Base-by-base conservation (phyloP, 2,329 filamentous ascomycete species). In the Aureobasidium sp. region DNA sequence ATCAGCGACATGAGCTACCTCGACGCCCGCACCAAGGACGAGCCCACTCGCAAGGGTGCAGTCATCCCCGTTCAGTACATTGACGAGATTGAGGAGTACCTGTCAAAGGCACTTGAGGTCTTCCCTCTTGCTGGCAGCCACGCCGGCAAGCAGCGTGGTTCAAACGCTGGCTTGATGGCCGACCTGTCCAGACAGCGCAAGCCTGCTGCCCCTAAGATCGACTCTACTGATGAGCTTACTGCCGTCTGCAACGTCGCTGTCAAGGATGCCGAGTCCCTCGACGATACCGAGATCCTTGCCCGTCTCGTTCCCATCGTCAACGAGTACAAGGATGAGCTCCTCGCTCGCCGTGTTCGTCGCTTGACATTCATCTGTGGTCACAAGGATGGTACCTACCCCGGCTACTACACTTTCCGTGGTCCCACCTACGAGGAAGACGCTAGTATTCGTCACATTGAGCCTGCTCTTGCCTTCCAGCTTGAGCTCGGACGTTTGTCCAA, bases 391-490 rank as follows among this genome's bases (percentile, higher is more conserved):
- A 91, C 90, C 14, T 96, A 97, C 75, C 94, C 93, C 27, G 91
- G 90, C 51, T 97, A 99, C 83, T 97, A 90, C 82, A 99, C 94
- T 47, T 99, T 97, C 90, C 89, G 94, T 73, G 93, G 93, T 6
- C 93, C 94, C 32, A 78, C 81, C 57, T 99, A 96, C 75, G 82
- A 85, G 58, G 94, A 99, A 76, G 94, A 99, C 71, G 85, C 90
- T 75, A 96, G 89, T 75, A 97, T 99, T 72, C 93, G 94, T 79
- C 93, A 99, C 81, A 95, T 85, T 66, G 94, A 99, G 78, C 94
- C 94, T 55, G 93, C 94, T 61, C 82, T 97, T 75, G 92, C 94
- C 72, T 99, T 97, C 90, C 94, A 99, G 81, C 89, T 97, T 74
- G 94, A 99, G 78, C 86, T 99, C 66, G 88, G 87, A 63, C 89